Evolutionary conservation across 2,329 filamentous ascomycete species (phyloP).

Genomic region (Macrophomina pseudophaseolina): DNA sequence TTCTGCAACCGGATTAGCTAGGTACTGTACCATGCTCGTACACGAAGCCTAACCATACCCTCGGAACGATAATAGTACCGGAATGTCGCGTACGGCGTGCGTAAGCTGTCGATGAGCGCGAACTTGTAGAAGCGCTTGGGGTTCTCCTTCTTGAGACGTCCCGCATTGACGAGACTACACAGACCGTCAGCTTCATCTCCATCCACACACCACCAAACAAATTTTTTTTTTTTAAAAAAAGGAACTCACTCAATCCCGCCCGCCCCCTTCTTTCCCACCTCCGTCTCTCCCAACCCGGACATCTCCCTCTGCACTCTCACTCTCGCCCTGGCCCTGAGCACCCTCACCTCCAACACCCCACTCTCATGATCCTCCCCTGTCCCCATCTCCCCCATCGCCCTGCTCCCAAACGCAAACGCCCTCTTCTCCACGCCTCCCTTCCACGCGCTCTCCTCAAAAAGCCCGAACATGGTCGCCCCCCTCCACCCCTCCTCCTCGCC

Average conservation of each 20-base stretch:
- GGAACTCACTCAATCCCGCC: constrained; percentile 40
- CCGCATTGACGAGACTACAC: constrained; percentile 45
- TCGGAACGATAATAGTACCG: constrained; percentile 45
- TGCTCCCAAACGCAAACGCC: constrained; percentile 45
- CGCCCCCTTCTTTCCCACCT: constrained; percentile 26
- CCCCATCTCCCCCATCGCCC: constrained; percentile 24
- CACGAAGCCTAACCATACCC: constrained; percentile 25
- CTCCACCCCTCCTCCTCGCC: constrained; percentile 49
- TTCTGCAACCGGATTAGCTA: constrained; percentile 19
- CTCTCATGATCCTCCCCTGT: constrained; percentile 33
- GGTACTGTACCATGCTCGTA: not conserved
- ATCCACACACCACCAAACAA: not conserved
- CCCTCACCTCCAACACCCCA: constrained; percentile 47
- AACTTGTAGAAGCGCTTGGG: constrained; percentile 55
- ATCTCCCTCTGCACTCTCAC: constrained; percentile 43
- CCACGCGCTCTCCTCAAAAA: constrained; percentile 44
- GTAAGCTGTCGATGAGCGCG: constrained; percentile 54
- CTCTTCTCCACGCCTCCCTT: constrained; percentile 47
- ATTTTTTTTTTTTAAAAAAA: too few species aligned
- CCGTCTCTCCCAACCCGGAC: constrained; percentile 34
- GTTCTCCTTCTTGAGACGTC: constrained; percentile 44
- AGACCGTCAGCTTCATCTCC: not conserved
- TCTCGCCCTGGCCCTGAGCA: constrained; percentile 48
- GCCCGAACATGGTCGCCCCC: constrained; percentile 52
- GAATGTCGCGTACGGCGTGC: constrained; percentile 55